phyloP scores from a whole-genome alignment of 164 flowering plant genomes.

The Tinospora cordifolia region DNA sequence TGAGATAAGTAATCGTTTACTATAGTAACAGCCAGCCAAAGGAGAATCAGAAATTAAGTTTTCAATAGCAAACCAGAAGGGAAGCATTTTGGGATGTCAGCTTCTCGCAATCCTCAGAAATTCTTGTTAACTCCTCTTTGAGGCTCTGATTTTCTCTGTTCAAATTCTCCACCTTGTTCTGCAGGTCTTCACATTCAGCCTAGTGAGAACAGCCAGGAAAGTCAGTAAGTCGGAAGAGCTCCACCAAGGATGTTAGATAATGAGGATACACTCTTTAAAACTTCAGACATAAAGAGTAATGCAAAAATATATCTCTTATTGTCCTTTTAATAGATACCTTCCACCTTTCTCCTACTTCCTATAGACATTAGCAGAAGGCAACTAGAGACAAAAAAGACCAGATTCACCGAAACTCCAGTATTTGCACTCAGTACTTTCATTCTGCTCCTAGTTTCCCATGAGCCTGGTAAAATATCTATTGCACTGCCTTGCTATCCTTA shows the following conservation, averaged over 20 bases:
- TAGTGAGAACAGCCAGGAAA: slow-evolving; percentile 14
- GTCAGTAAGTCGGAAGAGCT: neutral
- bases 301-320: no score
- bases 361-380: no score
- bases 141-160: slow-evolving; percentile 49
- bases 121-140: slow-evolving; percentile 52
- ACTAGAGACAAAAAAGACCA: no score
- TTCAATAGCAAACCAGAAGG: slow-evolving; percentile 42
- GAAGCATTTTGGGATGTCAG: slow-evolving; percentile 64
- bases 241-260: neutral
- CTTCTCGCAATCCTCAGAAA: slow-evolving; percentile 70
- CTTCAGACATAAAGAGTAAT: neutral
- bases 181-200: slow-evolving; percentile 96
- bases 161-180: slow-evolving; percentile 54
- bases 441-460: no score
- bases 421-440: no score
- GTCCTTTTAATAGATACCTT: no score
- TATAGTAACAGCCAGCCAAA: neutral
- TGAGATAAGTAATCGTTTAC: neutral
- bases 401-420: no score
- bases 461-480: no score
- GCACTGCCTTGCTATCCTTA: no score
- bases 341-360: no score
- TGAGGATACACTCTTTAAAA: neutral
- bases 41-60: neutral